A percentile compares a stretch with the other conserved stretches of the same genome.
phyloP scores from a whole-genome alignment of 371 early-diverging fungal species.

The Haplosporangium sp. region DNA sequence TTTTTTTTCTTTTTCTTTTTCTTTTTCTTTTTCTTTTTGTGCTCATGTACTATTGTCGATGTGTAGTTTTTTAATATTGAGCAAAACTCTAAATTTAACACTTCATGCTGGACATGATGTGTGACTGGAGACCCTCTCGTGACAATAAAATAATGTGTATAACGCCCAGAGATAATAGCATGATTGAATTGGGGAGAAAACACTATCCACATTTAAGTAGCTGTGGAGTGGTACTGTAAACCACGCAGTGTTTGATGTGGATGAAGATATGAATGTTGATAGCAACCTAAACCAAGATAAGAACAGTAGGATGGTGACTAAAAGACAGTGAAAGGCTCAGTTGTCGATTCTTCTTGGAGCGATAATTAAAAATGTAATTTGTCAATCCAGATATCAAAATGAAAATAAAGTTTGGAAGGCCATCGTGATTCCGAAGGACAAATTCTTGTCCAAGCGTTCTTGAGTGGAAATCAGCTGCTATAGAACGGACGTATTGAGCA shows the following conservation, averaged over 20 bases:
- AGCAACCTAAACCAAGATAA: too few relatives aligned
- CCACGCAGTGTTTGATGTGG: not conserved
- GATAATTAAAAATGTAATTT: too few relatives aligned
- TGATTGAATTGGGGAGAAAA: not conserved
- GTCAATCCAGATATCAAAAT: not conserved
- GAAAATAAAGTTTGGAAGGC: too few relatives aligned
- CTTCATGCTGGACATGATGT: too few relatives aligned
- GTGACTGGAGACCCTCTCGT: too few relatives aligned
- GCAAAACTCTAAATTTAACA: too few relatives aligned
- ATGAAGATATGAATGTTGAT: slow-evolving; percentile 5
- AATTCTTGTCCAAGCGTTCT: too few relatives aligned
- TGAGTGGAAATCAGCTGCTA: too few relatives aligned
- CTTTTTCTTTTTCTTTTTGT: not conserved
- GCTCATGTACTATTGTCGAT: not conserved
- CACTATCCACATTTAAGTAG: not conserved
- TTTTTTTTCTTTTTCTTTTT: not conserved
- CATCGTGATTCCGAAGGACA: too few relatives aligned
- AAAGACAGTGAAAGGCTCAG: not conserved
- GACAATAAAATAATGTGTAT: not conserved
- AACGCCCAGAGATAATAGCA: not conserved
- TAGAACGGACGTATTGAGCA: too few relatives aligned
- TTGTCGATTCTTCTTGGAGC: not conserved
- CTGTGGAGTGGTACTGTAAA: not conserved
- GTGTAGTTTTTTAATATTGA: too few relatives aligned
- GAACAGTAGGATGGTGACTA: not conserved